These are phyloP conservation scores for Alternaria triticimaculans DNA, from an alignment of 2,329 filamentous ascomycete species.

Conservation along the genomic window DNA sequence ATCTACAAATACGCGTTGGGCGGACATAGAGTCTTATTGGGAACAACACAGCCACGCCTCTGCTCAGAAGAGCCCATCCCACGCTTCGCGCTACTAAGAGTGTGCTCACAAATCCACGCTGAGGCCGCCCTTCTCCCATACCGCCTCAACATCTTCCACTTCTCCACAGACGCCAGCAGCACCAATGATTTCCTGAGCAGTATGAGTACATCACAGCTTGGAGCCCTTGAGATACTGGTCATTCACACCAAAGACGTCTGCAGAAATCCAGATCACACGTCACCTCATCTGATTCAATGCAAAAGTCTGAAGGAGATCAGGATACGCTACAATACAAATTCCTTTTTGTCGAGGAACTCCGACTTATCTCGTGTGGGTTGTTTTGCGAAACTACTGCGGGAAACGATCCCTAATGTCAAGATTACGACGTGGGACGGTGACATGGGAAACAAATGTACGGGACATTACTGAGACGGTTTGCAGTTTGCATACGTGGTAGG, in stretches of 20 bases:
- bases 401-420: background rate
- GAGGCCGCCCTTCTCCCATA: background rate
- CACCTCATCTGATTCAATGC: background rate
- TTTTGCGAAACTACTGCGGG: background rate
- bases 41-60: background rate
- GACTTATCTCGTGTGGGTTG: background rate
- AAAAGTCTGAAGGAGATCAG: background rate
- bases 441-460: background rate
- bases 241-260: background rate
- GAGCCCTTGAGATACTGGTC: background rate
- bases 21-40: background rate
- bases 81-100: background rate
- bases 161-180: background rate
- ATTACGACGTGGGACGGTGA: background rate
- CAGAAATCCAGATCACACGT: background rate
- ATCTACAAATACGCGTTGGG: background rate
- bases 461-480: background rate
- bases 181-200: background rate
- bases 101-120: background rate
- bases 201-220: background rate
- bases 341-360: background rate
- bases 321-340: background rate
- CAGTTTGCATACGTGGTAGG: background rate
- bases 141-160: background rate
- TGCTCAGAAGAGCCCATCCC: background rate